Evolutionary conservation across 2,329 filamentous ascomycete genomes (phyloP).

Genomic region (Phialophora tarda): DNA sequence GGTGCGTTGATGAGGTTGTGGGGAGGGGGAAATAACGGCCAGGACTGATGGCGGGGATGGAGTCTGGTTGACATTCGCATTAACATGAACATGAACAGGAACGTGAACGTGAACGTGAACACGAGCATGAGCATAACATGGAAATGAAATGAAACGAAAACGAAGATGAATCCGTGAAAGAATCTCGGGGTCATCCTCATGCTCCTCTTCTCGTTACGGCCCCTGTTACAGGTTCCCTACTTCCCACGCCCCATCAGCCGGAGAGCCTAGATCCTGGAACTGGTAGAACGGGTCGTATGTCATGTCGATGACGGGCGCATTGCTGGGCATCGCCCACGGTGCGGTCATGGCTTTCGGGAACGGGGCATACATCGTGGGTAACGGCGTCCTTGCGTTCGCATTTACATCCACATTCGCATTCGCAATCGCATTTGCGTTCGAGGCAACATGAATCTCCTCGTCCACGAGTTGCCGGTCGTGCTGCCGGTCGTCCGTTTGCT

Average conservation of each 20-base stretch:
- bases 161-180: background rate
- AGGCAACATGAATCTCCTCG: background rate
- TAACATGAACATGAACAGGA: no score
- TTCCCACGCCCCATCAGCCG: slow-evolving; percentile 42
- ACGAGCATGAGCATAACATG: background rate
- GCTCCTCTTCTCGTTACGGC: background rate
- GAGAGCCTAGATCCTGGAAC: slow-evolving; percentile 42
- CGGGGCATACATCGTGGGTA: slow-evolving; percentile 23
- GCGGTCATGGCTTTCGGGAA: slow-evolving; percentile 31
- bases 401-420: no score
- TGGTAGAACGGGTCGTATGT: slow-evolving; percentile 43
- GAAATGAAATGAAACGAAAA: background rate
- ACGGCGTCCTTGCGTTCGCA: background rate
- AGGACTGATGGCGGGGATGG: background rate
- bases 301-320: slow-evolving; percentile 42
- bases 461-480: background rate
- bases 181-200: background rate
- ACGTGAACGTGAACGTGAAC: no score
- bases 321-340: slow-evolving; percentile 36
- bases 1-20: slow-evolving; percentile 35
- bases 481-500: slow-evolving; percentile 25
- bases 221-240: slow-evolving; percentile 41
- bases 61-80: background rate
- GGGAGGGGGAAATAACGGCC: slow-evolving; percentile 1
- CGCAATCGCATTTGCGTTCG: background rate